phyloP scores from a whole-genome alignment of 352 stramenopile genomes.

The Lagenidium sp. region DNA sequence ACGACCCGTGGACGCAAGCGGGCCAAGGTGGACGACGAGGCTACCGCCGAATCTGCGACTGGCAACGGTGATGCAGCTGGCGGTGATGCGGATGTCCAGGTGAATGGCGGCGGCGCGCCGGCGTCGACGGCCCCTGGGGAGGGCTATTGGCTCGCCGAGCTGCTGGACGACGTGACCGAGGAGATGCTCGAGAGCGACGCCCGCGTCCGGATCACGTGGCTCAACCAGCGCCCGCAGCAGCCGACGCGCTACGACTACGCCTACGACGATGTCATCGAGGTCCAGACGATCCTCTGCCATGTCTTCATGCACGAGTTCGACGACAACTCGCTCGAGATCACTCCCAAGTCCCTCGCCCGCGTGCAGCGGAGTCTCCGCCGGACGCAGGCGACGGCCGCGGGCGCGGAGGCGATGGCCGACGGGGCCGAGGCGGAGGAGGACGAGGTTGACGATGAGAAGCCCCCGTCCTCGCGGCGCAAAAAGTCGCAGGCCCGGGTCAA shows the following conservation, averaged over 20 bases:
- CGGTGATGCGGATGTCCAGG: too few relatives aligned
- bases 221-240: conserved; percentile 30
- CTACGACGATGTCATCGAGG: conserved; percentile 52
- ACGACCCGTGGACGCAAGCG: conserved; percentile 1
- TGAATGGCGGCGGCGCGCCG: too few relatives aligned
- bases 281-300: conserved; percentile 65
- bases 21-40: conserved; percentile 4
- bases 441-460: conserved; percentile 35
- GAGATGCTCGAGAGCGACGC: conserved; percentile 51
- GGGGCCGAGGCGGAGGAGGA: too few relatives aligned
- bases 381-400: too few relatives aligned
- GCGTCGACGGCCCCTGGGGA: conserved; percentile 6
- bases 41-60: conserved; percentile 1
- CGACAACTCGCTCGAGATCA: conserved; percentile 36
- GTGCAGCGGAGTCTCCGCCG: conserved; percentile 35
- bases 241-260: conserved; percentile 30
- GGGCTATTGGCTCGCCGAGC: conserved; percentile 59
- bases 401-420: conserved; percentile 1
- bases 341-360: conserved; percentile 43
- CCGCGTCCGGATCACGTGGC: conserved; percentile 48
- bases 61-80: not conserved
- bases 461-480: conserved; percentile 23
- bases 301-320: conserved; percentile 42
- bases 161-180: conserved; percentile 69
- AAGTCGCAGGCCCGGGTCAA: conserved; percentile 3